A percentile compares a stretch with the other conserved stretches of the same genome.
phyloP scores from a whole-genome alignment of 164 flowering plant species.

The grape (Vitis vinifera) region DNA sequence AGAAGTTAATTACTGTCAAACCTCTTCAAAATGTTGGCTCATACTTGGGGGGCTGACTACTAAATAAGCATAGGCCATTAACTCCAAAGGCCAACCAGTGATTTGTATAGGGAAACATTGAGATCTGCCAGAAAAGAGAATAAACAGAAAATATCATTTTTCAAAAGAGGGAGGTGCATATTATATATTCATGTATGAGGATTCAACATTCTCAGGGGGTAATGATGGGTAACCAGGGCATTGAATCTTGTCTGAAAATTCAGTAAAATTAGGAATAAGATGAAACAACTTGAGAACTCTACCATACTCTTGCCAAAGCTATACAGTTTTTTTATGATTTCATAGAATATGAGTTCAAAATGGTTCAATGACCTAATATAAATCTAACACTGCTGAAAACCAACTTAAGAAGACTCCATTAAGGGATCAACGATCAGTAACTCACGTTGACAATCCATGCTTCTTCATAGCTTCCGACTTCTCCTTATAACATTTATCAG shows the following conservation, averaged over 20 bases:
- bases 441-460: constrained; percentile 77
- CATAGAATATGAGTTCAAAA: neutral
- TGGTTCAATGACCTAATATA: neutral
- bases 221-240: neutral
- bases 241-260: neutral
- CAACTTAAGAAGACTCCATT: neutral
- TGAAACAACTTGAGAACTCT: neutral
- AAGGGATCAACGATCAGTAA: constrained; percentile 3
- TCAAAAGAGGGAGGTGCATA: neutral
- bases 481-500: constrained; percentile 75
- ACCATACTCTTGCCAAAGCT: neutral
- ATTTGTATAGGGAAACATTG: constrained; percentile 76
- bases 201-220: neutral
- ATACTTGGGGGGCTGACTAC: constrained; percentile 82
- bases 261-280: neutral
- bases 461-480: constrained; percentile 71
- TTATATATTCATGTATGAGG: neutral
- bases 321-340: neutral
- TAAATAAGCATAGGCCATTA: constrained; percentile 91
- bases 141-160: neutral
- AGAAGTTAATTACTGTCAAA: constrained; percentile 19
- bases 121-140: constrained; percentile 33
- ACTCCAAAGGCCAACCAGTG: constrained; percentile 93
- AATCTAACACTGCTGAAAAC: neutral
- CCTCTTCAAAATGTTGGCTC: constrained; percentile 78